Conservation (phyloP, 495 filamentous ascomycete species). For the Aspergillus haitiensis region DNA sequence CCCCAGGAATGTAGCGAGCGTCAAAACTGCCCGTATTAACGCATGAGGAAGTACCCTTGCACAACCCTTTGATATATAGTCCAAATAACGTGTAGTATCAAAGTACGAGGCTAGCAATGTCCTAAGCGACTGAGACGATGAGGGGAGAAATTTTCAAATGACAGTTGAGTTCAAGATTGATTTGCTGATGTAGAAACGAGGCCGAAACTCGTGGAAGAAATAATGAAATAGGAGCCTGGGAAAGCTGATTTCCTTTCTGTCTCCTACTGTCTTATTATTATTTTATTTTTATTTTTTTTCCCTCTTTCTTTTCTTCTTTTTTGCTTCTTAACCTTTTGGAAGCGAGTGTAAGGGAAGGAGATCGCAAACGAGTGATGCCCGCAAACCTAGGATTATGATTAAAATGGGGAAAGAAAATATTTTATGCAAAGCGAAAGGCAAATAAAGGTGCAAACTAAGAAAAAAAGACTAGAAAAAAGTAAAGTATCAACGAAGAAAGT, state of each 20-base stretch:
- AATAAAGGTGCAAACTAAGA: conserved; percentile 6
- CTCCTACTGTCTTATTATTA: background rate
- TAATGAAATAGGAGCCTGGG: conserved; percentile 1
- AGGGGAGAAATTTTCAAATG: background rate
- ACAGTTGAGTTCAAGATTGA: background rate
- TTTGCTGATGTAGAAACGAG: background rate
- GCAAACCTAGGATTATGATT: conserved; percentile 13
- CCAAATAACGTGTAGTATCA: background rate
- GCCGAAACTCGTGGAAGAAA: background rate
- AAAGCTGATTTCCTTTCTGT: background rate
- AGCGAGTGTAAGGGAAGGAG: conserved; percentile 21
- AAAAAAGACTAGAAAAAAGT: conserved; percentile 12
- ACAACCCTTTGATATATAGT: background rate
- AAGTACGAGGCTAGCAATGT: background rate
- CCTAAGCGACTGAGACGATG: background rate
- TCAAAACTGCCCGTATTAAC: conserved; percentile 4
- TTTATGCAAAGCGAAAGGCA: conserved; percentile 9
- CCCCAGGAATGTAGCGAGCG: conserved; percentile 10
- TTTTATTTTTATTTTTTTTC: background rate
- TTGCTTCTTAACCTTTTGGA: conserved; percentile 1
- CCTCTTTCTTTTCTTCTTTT: conserved; percentile 1
- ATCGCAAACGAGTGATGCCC: conserved; percentile 17
- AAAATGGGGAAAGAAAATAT: conserved; percentile 6
- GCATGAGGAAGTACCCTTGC: conserved; percentile 7
- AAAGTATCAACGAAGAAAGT: background rate